A percentile compares a stretch with the other conserved stretches of the same genome.
phyloP scores from a whole-genome alignment of 2,329 filamentous ascomycete genomes.

The Sporothrix inflata region DNA sequence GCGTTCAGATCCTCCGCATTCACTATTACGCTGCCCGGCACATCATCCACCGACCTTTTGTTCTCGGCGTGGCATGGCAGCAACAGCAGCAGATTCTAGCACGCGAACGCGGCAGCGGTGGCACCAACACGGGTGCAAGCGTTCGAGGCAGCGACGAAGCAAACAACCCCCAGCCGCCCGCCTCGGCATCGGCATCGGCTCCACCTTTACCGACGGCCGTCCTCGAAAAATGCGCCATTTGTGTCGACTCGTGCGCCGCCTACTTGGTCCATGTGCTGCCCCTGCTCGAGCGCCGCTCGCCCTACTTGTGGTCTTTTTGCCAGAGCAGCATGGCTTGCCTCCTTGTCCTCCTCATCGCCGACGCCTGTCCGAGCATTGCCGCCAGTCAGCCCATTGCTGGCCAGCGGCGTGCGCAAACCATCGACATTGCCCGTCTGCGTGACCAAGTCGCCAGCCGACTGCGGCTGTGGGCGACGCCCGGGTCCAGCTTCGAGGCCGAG shows the following conservation, averaged over 20 bases:
- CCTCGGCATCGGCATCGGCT: not conserved
- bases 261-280: slow-evolving; percentile 44
- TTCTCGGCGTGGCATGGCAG: slow-evolving; percentile 38
- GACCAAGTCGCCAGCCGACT: slow-evolving; percentile 39
- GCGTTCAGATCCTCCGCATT: slow-evolving; percentile 68
- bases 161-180: not conserved
- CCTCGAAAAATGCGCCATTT: slow-evolving; percentile 43
- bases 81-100: slow-evolving; percentile 13
- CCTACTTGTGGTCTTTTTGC: slow-evolving; percentile 45
- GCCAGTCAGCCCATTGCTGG: not conserved
- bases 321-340: slow-evolving; percentile 44
- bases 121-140: not conserved
- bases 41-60: slow-evolving; percentile 68
- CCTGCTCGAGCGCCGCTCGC: slow-evolving; percentile 44
- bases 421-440: slow-evolving; percentile 39
- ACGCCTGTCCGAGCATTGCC: slow-evolving; percentile 37
- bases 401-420: not conserved
- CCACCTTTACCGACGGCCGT: slow-evolving; percentile 35
- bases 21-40: slow-evolving; percentile 75
- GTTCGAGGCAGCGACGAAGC: not conserved
- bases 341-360: slow-evolving; percentile 42
- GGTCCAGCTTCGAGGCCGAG: slow-evolving; percentile 40
- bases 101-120: not conserved
- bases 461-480: slow-evolving; percentile 40
- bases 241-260: slow-evolving; percentile 43